Conservation (phyloP, 345 rosid species). For the Geranium rotundifolium region DNA sequence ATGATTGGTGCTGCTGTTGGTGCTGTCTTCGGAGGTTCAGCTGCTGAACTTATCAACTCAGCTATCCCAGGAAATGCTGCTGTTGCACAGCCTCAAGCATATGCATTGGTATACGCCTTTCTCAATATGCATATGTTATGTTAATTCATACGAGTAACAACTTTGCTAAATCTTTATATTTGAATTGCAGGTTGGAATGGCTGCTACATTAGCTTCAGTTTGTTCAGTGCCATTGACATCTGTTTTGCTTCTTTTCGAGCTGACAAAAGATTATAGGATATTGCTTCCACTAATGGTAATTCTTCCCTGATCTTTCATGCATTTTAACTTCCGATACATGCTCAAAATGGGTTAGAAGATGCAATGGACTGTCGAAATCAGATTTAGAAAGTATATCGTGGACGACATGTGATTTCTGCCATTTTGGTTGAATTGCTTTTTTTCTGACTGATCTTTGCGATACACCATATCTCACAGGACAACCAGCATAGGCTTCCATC, state of each 20-base stretch:
- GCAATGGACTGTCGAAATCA: no score
- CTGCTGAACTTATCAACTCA: slow-evolving; percentile 75
- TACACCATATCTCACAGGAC: neutral
- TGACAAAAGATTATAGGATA: slow-evolving; percentile 93
- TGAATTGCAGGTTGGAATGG: slow-evolving; percentile 87
- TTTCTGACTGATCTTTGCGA: no score
- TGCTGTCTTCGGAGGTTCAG: slow-evolving; percentile 96
- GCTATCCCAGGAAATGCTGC: slow-evolving; percentile 97
- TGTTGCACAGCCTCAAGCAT: slow-evolving; percentile 97
- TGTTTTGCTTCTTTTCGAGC: slow-evolving; percentile 79
- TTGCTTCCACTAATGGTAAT: slow-evolving; percentile 95
- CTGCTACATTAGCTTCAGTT: slow-evolving; percentile 93
- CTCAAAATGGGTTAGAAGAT: no score
- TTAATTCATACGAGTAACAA: neutral
- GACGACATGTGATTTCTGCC: no score
- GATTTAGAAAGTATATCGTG: no score
- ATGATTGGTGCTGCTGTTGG: slow-evolving; percentile 99
- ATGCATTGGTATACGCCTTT: slow-evolving; percentile 62
- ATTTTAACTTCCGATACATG: neutral
- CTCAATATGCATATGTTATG: no score
- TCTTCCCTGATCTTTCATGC: slow-evolving; percentile 3
- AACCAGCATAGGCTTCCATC: neutral
- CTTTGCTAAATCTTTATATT: neutral
- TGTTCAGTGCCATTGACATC: slow-evolving; percentile 99
- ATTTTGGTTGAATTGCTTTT: no score